Evolutionary conservation across 192 early-diverging fungal species (phyloP), one percentile per base, ranked within the genome.

Genomic region (Podila epigama): DNA sequence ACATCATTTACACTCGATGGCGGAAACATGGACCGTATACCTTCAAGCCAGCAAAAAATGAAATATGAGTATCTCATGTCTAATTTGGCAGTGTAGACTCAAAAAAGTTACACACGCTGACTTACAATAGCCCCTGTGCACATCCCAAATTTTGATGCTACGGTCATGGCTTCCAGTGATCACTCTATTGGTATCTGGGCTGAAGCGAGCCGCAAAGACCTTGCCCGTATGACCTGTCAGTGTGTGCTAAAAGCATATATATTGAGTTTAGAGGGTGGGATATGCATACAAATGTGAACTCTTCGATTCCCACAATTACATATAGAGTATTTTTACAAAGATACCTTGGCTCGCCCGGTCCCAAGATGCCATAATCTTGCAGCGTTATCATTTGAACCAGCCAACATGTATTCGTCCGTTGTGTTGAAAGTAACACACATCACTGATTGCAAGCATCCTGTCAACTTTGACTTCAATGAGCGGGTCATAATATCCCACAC

Each of bases 121-220:
- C 89, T 51, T 82, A 89, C 95, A 98, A 69, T 92, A 92, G 58
- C 96, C 96, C 71, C 90, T 92, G 66, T 85, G 83, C 48, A 96
- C 79, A 83, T 99, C 97, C 96, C 96, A 99, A 5, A 97, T 84
- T 82, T 99, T 99, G 34, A 99, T 87, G 0, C 95, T 97, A 20
- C 96, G 83, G 80, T 99, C 97, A 69, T 99, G 96, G 58, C 95
- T 97, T 61, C 95, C 96, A 10, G 95, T 93, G 48, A 94, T 92
- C 61, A 98, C 91, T 42, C 88, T 88, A 68, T 84, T 87, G 6
- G 90, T 85, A 55, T 94, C 92, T 18, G 87, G 69, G 58, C 83
- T 94, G 68, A 99, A 98, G 69, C 91, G 90, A 0, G 95, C 94
- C 3, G 92, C 83, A 70, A 89, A 93, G 13, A 99, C 95, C 78